These are phyloP conservation scores for Scedosporium dehoogii DNA, from an alignment of 2,329 filamentous ascomycete genomes.

Conservation along the genomic window DNA sequence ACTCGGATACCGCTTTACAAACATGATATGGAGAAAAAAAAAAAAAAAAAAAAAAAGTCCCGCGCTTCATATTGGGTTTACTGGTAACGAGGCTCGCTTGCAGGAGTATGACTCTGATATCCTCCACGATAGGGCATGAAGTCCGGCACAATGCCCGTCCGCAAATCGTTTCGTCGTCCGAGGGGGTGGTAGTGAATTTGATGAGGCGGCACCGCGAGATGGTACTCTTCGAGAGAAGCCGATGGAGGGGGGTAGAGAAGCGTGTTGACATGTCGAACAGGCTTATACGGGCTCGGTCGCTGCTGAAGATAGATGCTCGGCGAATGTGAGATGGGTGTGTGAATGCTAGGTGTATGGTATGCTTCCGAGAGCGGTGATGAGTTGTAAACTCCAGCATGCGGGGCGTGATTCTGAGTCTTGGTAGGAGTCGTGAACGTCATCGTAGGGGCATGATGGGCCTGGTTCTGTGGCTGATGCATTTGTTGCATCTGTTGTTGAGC, in stretches of 20 bases:
- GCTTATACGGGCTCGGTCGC: constrained; percentile 84
- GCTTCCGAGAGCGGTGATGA: constrained; percentile 63
- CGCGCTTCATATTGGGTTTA: background rate
- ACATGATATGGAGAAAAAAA: too few relatives aligned
- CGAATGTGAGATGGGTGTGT: constrained; percentile 65
- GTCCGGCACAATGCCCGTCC: constrained; percentile 62
- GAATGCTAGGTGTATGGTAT: constrained; percentile 47
- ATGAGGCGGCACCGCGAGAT: constrained; percentile 49
- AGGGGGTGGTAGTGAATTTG: constrained; percentile 80
- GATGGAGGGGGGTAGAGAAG: constrained; percentile 83
- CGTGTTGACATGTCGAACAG: constrained; percentile 79
- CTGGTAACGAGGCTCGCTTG: background rate
- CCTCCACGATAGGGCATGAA: constrained; percentile 24
- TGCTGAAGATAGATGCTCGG: constrained; percentile 82
- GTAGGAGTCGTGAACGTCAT: constrained; percentile 39
- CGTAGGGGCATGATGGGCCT: constrained; percentile 11
- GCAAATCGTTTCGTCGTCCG: constrained; percentile 57
- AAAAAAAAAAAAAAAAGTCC: too few relatives aligned
- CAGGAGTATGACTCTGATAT: constrained; percentile 9
- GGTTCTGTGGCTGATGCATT: constrained; percentile 1
- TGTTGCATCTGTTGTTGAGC: background rate
- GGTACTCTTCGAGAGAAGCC: constrained; percentile 65
- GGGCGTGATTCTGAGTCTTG: constrained; percentile 43
- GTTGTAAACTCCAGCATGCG: constrained; percentile 38
- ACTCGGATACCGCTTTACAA: background rate